Evolutionary conservation across 2,329 filamentous ascomycete species (phyloP), one percentile per base, ranked within the genome.

Genomic region (Myotisia sp.): DNA sequence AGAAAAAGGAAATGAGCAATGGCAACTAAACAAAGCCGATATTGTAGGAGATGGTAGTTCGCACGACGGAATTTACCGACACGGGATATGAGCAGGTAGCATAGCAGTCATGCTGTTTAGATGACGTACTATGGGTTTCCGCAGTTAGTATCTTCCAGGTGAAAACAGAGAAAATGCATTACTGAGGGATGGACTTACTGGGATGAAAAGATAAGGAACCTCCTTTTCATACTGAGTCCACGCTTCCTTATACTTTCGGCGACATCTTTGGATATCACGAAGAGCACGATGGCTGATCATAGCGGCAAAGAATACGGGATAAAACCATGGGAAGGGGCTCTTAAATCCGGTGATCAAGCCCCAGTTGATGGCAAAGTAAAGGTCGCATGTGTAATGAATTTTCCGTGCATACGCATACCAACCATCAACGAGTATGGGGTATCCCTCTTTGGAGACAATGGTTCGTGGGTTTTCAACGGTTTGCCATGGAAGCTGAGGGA

Each of bases 401-500:
- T 84, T 90, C 45, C 82, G 71, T 18, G 81, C 81, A 46, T 76
- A 68, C 40, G 62, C 67, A 68, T 65, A 90, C 83, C 85, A 93
- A 23, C 85, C 85, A 49, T 92, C 83, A 26, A 77, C 74, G 29
- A 93, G 66, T 39, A 93, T 76, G 41, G 75, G 76, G 49, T 84
- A 80, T 37, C 79, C 81, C 38, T 75, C 71, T 26, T 74, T 67
- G 6, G 79, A 80, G 39, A 67, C 67, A 54, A 93, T 86, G 26
- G 70, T 76, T 55, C 79, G 76, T 29, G 85, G 84, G 60, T 92
- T 86, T 46, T 82, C 62, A 40, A 93, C 58, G 3, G 76, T 77
- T 56, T 81, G 80, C 78, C 83, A 94, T 5, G 83, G 84, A n/a
- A 93, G 70, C 56, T 87, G 81, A 4, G 86, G 85, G 64, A 93